Evolutionary conservation across 345 rosid genomes (phyloP).

Genomic region (Salix exigua): DNA sequence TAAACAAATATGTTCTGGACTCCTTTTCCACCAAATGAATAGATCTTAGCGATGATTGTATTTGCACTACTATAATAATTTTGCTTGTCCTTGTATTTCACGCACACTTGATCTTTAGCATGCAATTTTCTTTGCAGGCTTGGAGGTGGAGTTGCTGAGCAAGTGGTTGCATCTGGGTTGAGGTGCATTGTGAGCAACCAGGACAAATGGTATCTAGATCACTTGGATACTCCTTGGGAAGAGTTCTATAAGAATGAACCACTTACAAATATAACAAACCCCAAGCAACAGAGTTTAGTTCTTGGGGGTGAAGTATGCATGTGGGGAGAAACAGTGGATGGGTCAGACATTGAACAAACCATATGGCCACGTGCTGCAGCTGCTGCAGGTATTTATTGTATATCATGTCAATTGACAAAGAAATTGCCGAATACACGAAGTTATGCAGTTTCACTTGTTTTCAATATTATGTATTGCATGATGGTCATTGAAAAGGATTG

Average conservation of each 20-base stretch:
- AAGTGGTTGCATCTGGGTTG: conserved; percentile 55
- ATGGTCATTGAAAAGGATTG: neutral
- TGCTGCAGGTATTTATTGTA: conserved; percentile 53
- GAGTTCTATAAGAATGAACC: conserved; percentile 61
- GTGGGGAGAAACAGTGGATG: conserved; percentile 63
- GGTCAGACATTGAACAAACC: conserved; percentile 65
- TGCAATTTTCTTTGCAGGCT: conserved; percentile 43
- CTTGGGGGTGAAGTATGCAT: conserved; percentile 79
- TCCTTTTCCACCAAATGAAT: neutral
- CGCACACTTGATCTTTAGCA: neutral
- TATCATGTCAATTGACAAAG: neutral
- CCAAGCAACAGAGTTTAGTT: conserved; percentile 46
- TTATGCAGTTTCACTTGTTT: neutral
- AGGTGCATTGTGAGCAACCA: conserved; percentile 77
- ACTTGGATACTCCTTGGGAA: conserved; percentile 56
- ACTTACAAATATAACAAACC: conserved; percentile 37
- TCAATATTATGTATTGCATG: too few relatives aligned
- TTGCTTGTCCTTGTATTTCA: neutral
- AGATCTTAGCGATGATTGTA: too few relatives aligned
- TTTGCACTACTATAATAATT: neutral
- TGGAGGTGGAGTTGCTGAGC: conserved; percentile 56
- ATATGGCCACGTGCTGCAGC: conserved; percentile 90
- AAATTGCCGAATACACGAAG: neutral
- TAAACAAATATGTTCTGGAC: neutral
- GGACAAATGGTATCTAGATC: conserved; percentile 70